Evolutionary conservation across 2,329 filamentous ascomycete species (phyloP).

Genomic region (Colletotrichum neosansevieriae): DNA sequence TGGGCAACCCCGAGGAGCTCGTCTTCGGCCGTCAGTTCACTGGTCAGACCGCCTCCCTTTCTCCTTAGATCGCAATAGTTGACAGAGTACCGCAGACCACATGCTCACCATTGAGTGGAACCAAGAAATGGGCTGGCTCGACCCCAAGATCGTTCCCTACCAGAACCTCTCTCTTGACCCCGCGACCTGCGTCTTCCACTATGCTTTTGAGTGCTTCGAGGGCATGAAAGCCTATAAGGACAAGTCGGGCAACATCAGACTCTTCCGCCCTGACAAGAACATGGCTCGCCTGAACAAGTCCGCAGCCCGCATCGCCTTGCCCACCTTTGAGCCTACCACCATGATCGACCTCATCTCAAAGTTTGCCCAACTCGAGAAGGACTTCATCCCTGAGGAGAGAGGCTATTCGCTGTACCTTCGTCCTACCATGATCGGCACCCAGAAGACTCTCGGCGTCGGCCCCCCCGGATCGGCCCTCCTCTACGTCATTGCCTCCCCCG

Average conservation of each 20-base stretch:
- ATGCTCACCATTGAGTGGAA: constrained; percentile 98
- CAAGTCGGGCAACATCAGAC: constrained; percentile 78
- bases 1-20: constrained; percentile 82
- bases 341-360: constrained; percentile 85
- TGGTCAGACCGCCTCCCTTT: constrained; percentile 61
- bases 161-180: constrained; percentile 97
- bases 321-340: constrained; percentile 80
- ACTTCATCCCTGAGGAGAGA: constrained; percentile 87
- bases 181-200: constrained; percentile 97
- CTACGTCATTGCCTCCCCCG: constrained; percentile 95
- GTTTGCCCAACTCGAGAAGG: constrained; percentile 83
- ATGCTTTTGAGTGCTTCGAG: constrained; percentile 98
- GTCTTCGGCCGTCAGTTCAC: constrained; percentile 94
- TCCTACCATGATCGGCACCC: constrained; percentile 97
- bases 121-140: constrained; percentile 82
- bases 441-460: constrained; percentile 91
- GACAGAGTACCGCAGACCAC: constrained; percentile 74
- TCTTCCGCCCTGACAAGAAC: constrained; percentile 96
- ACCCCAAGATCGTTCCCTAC: constrained; percentile 89
- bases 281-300: constrained; percentile 96
- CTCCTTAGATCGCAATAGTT: constrained; percentile 3
- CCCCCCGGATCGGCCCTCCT: constrained; percentile 92
- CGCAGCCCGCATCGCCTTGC: constrained; percentile 89
- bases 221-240: constrained; percentile 99
- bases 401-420: constrained; percentile 97